Evolutionary conservation across 495 filamentous ascomycete genomes (phyloP).

Genomic region (Staphylotrichum tortipilum): DNA sequence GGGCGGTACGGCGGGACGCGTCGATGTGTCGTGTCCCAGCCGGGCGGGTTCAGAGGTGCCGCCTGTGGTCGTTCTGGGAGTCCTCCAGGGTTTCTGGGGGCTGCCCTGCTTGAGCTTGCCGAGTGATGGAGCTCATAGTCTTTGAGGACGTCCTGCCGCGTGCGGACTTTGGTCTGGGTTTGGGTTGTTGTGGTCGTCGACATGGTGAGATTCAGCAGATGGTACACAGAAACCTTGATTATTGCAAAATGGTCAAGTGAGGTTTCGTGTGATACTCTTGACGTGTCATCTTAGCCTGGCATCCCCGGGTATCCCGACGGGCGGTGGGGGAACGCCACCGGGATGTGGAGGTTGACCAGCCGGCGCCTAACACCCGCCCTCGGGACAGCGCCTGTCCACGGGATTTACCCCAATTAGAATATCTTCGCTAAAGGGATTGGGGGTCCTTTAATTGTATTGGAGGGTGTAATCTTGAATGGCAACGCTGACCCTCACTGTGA

Average conservation of each 20-base stretch:
- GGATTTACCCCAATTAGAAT: not conserved
- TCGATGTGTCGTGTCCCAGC: not conserved
- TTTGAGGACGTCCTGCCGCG: not conserved
- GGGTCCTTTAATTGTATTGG: not conserved
- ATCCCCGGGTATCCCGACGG: not conserved
- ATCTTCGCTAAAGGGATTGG: not conserved
- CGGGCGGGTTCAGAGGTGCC: not conserved
- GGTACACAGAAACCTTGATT: no score
- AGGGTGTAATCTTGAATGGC: no score
- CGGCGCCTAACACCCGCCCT: not conserved
- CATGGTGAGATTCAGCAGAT: not conserved
- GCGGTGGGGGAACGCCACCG: not conserved
- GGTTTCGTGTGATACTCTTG: no score
- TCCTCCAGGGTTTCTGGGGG: not conserved
- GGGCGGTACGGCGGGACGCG: not conserved
- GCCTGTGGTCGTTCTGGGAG: not conserved
- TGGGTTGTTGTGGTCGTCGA: not conserved
- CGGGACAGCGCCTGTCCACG: not conserved
- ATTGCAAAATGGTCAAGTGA: no score
- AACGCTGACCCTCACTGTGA: no score
- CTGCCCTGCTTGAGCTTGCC: not conserved
- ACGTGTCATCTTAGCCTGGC: no score
- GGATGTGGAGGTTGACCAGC: not conserved
- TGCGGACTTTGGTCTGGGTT: not conserved
- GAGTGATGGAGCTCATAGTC: constrained; percentile 2